phyloP scores from a whole-genome alignment of 176 grass and related monocot species.

The Lolium multiflorum region DNA sequence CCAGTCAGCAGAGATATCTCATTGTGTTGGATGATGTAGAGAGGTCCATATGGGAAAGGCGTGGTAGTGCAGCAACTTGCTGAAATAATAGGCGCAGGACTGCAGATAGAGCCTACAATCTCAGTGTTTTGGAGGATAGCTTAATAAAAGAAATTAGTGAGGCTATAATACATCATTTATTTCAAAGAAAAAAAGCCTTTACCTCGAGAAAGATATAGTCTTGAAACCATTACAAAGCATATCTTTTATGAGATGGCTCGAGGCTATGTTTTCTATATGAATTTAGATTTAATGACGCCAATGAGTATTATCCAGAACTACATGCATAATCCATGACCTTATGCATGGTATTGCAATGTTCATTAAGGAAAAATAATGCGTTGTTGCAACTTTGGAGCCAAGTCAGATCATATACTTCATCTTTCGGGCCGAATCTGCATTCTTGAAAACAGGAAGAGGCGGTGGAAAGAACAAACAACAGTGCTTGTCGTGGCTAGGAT shows the following conservation, averaged over 20 bases:
- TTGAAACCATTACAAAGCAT: not conserved
- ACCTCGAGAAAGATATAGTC: not conserved
- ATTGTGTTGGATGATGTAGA: not conserved
- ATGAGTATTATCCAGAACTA: not conserved
- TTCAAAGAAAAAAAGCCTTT: not conserved
- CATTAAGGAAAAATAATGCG: not conserved
- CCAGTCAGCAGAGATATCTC: not conserved
- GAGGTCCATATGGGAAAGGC: not conserved
- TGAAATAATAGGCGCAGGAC: not conserved
- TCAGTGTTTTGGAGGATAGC: not conserved
- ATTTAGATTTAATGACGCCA: not conserved
- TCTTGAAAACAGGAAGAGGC: not conserved
- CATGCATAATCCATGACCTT: not conserved
- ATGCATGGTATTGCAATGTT: not conserved
- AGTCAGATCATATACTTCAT: not conserved
- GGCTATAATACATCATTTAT: not conserved
- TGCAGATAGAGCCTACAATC: not conserved
- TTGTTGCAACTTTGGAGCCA: rapidly evolving
- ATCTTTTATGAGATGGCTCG: rapidly evolving
- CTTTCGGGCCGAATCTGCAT: not conserved
- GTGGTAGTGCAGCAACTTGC: not conserved
- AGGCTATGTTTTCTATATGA: not conserved
- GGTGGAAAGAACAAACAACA: no score
- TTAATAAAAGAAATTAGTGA: no score
- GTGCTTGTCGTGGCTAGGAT: no score